phyloP scores from a whole-genome alignment of 768 basidiomycete species.

The Boletus rubroflammeus region DNA sequence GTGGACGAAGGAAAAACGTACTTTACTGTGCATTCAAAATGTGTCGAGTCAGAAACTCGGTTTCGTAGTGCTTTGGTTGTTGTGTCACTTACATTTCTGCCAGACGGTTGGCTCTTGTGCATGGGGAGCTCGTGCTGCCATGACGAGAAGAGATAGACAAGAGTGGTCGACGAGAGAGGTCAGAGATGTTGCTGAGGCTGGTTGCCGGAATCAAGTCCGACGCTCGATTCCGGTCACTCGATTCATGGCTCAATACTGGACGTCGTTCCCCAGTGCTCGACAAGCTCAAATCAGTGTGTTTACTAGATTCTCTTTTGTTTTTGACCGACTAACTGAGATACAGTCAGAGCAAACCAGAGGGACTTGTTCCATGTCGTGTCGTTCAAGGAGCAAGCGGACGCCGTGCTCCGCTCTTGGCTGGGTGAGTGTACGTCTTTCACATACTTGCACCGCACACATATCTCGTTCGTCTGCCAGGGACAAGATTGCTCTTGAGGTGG shows the following conservation, averaged over 20 bases:
- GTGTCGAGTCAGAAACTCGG: constrained; percentile 11
- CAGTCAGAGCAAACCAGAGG: constrained; percentile 83
- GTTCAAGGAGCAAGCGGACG: constrained; percentile 72
- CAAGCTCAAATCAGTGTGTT: constrained; percentile 87
- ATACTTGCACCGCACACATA: neutral
- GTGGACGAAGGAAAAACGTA: constrained; percentile 31
- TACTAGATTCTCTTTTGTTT: neutral
- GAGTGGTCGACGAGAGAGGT: neutral
- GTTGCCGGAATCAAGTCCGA: constrained; percentile 6
- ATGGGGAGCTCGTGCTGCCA: constrained; percentile 35
- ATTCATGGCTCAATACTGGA: constrained; percentile 26
- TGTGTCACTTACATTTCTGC: constrained; percentile 61
- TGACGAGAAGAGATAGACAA: constrained; percentile 9
- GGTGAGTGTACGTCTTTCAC: constrained; percentile 42
- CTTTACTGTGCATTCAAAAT: constrained; percentile 48
- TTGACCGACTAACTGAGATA: constrained; percentile 8
- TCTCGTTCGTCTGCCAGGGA: constrained; percentile 47
- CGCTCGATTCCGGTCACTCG: neutral
- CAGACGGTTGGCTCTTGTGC: constrained; percentile 60
- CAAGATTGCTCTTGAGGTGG: constrained; percentile 75
- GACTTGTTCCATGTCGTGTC: constrained; percentile 75
- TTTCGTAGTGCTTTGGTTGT: neutral
- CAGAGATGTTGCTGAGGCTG: neutral
- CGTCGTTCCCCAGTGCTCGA: constrained; percentile 67
- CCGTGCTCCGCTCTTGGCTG: constrained; percentile 70